Conservation (phyloP, 371 early-diverging fungal genomes). For the Choanephora cucurbitarum region DNA sequence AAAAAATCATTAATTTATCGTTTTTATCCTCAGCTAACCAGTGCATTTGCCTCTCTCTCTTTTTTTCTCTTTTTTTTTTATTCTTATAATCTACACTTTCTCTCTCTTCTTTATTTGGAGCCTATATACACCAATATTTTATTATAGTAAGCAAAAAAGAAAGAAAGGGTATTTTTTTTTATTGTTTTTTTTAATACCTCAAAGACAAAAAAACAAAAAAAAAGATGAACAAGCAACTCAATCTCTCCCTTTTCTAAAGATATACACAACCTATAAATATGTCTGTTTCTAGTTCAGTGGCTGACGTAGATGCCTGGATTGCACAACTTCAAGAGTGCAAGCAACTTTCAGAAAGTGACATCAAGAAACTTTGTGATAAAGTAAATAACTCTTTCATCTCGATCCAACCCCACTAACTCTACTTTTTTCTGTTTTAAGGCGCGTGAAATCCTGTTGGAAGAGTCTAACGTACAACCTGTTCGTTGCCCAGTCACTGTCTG, state of each 20-base stretch:
- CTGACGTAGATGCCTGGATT: constrained; percentile 86
- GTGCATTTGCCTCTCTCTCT: background rate
- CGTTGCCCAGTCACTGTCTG: constrained; percentile 96
- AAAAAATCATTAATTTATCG: background rate
- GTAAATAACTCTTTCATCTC: constrained; percentile 46
- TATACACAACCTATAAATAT: constrained; percentile 18
- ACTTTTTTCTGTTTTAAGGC: constrained; percentile 54
- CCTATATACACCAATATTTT: too few relatives aligned
- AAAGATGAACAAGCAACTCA: too few relatives aligned
- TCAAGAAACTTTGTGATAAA: constrained; percentile 96
- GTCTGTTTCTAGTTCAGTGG: constrained; percentile 48
- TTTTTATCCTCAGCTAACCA: background rate
- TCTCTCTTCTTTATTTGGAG: too few relatives aligned
- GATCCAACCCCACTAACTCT: constrained; percentile 3
- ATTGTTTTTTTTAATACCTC: too few relatives aligned
- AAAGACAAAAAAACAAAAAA: too few relatives aligned
- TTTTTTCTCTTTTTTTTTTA: background rate
- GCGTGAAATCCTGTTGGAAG: constrained; percentile 90
- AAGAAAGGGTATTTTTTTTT: background rate
- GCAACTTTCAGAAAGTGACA: constrained; percentile 88
- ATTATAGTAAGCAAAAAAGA: too few relatives aligned
- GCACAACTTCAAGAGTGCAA: constrained; percentile 87
- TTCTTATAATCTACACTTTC: too few relatives aligned
- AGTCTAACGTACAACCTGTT: constrained; percentile 96
- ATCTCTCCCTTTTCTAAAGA: too few relatives aligned